Conservation (phyloP, 2,329 filamentous ascomycete species). For the Fusarium sp. region DNA sequence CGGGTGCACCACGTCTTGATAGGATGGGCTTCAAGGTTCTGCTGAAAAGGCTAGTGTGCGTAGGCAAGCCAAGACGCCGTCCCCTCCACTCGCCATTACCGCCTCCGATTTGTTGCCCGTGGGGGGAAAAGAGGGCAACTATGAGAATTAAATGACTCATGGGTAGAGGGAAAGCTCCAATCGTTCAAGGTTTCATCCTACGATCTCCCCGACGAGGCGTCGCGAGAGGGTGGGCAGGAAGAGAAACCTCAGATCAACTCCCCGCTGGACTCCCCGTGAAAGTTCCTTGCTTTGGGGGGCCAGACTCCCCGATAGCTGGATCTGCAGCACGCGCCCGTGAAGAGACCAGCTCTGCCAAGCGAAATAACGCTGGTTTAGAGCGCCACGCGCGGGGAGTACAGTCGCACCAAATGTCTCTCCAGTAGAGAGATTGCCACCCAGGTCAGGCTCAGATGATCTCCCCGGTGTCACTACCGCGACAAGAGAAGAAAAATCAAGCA, state of each 20-base stretch:
- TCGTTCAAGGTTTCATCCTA: not conserved
- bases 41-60: slow-evolving; percentile 8
- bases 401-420: not conserved
- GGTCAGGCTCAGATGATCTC: not conserved
- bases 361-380: slow-evolving; percentile 4
- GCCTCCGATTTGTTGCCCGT: slow-evolving; percentile 28
- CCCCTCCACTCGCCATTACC: slow-evolving; percentile 29
- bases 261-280: slow-evolving; percentile 21
- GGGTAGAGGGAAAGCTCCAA: slow-evolving; percentile 8
- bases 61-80: slow-evolving; percentile 18
- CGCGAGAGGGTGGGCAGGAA: not conserved
- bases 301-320: not conserved
- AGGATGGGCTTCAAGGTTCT: slow-evolving; percentile 6
- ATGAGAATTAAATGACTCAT: slow-evolving; percentile 40
- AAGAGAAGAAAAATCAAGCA: not conserved
- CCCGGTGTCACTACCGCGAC: not conserved
- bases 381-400: slow-evolving; percentile 6
- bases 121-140: slow-evolving; percentile 12
- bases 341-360: slow-evolving; percentile 14
- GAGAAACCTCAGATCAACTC: slow-evolving; percentile 30
- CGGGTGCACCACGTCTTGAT: slow-evolving; percentile 18
- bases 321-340: not conserved
- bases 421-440: not conserved
- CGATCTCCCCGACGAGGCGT: slow-evolving; percentile 31
- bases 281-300: not conserved